Conservation (phyloP, 345 rosid genomes). For the Populus tremula region DNA sequence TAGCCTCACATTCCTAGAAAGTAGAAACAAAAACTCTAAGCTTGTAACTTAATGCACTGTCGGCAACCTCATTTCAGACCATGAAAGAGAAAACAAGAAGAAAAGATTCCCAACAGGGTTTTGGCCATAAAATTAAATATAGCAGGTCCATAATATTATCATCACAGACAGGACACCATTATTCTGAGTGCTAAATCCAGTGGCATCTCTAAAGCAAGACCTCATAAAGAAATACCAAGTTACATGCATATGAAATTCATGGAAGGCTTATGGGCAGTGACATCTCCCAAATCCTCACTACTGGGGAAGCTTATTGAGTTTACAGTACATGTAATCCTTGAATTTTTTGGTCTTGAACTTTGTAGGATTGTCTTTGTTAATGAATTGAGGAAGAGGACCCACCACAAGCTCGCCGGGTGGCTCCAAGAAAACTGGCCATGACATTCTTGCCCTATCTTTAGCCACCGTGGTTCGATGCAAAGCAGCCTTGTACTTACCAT, state of each 20-base stretch:
- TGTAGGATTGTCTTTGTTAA: constrained; percentile 40
- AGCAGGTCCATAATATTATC: too few relatives aligned
- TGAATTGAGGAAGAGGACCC: constrained; percentile 67
- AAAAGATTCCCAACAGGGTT: too few relatives aligned
- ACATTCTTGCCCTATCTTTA: constrained; percentile 75
- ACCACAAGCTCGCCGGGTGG: constrained; percentile 60
- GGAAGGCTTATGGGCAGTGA: not conserved
- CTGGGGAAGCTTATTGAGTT: constrained; percentile 74
- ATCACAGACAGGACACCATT: not conserved
- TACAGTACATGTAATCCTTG: constrained; percentile 67
- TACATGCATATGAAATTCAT: not conserved
- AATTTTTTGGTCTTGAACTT: constrained; percentile 60
- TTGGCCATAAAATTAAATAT: too few relatives aligned
- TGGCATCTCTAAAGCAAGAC: not conserved
- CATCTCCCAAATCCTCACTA: not conserved
- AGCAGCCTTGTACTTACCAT: constrained; percentile 68
- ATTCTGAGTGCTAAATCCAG: not conserved
- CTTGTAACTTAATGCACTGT: too few relatives aligned
- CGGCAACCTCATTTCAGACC: too few relatives aligned
- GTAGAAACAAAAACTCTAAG: too few relatives aligned
- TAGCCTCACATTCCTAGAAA: too few relatives aligned
- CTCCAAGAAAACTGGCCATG: constrained; percentile 95
- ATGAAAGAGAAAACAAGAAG: too few relatives aligned
- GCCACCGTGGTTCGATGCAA: constrained; percentile 71
- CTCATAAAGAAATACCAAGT: not conserved